Conservation (phyloP, 169 alveolate species). For the Amoebophrya sp. region DNA sequence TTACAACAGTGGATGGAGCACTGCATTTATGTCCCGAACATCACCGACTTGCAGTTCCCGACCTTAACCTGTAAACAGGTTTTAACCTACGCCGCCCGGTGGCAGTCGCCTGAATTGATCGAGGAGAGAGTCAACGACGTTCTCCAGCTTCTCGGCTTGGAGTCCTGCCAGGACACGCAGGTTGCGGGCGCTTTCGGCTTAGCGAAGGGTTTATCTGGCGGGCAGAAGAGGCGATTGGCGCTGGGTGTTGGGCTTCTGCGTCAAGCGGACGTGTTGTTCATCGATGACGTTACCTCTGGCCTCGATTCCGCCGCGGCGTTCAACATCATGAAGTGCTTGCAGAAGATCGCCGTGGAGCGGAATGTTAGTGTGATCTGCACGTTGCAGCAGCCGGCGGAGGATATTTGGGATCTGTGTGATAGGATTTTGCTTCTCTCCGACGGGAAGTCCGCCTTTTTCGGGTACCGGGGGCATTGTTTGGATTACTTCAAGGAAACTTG, state of each 20-base stretch:
- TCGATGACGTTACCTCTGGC: slow-evolving; percentile 85
- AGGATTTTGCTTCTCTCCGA: slow-evolving; percentile 56
- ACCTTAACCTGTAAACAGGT: too few relatives aligned
- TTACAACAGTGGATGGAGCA: too few relatives aligned
- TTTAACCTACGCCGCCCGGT: too few relatives aligned
- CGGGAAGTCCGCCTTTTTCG: slow-evolving; percentile 62
- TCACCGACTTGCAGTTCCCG: too few relatives aligned
- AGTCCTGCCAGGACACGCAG: slow-evolving; percentile 53
- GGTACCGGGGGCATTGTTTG: slow-evolving; percentile 14
- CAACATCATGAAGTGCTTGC: slow-evolving; percentile 57
- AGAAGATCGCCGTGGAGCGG: slow-evolving; percentile 53
- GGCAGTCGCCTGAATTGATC: too few relatives aligned
- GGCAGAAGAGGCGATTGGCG: slow-evolving; percentile 72
- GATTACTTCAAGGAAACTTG: too few relatives aligned
- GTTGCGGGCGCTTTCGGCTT: slow-evolving; percentile 58
- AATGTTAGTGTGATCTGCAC: slow-evolving; percentile 65
- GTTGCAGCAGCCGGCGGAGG: slow-evolving; percentile 67
- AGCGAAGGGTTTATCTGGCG: slow-evolving; percentile 72
- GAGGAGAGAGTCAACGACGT: slow-evolving; percentile 17
- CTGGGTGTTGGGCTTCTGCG: slow-evolving; percentile 73
- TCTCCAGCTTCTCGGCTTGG: slow-evolving; percentile 47
- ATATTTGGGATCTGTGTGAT: slow-evolving; percentile 59
- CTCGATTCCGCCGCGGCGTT: slow-evolving; percentile 73
- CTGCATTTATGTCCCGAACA: too few relatives aligned
- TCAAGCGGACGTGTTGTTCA: slow-evolving; percentile 67